Base-by-base conservation (phyloP, 1,284 basidiomycete species). In the Lentinus polychrous region DNA sequence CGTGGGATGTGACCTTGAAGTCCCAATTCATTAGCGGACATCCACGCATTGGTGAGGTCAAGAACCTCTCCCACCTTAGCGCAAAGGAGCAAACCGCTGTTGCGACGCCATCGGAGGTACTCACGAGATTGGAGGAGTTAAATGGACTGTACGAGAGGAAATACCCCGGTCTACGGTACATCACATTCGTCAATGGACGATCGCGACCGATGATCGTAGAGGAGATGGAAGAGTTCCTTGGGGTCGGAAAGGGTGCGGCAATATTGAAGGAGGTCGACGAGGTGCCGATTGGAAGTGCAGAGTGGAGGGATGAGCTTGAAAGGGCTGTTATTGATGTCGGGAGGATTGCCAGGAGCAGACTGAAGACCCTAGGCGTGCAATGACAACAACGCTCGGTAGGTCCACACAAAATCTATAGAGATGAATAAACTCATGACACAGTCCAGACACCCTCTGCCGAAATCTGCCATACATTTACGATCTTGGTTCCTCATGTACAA, bases 151-250 rank as follows among this genome's bases (percentile, higher is more conserved):
- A 94, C 60, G 88, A 91, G 62, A 68, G 62, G 22, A 69, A 69
- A 45, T 95, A 83, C 59, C 83, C 86, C 0, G 81, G 83, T 1
- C 65, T 95, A 51, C 74, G 86, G 22, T 95, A 91, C 61, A 88
- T 94, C 66, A 94, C 91, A 2, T 95, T 94, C 60, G 93, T 95
- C 40, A 91, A 92, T 60, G 90, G 90, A 31, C 76, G 93, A 49
- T 76, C 79, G 48, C 73, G 92, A 41, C 74, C 76, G 23, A 75
- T 66, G 41, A 83, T 95, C 55, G 81, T 82, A 40, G 74, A 80
- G 53, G 91, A 93, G 66, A 81, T 95, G 75, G 89, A 94, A 64
- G 72, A 69, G 44, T 71, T 70, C 50, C 70, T 92, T 33, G 71
- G 68, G n/a, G 59, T 80, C 32, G 60, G 65, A 45, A 77, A 74